Evolutionary conservation across 176 grass and related monocot genomes (phyloP).

Genomic region (Calamus simplicifolius): DNA sequence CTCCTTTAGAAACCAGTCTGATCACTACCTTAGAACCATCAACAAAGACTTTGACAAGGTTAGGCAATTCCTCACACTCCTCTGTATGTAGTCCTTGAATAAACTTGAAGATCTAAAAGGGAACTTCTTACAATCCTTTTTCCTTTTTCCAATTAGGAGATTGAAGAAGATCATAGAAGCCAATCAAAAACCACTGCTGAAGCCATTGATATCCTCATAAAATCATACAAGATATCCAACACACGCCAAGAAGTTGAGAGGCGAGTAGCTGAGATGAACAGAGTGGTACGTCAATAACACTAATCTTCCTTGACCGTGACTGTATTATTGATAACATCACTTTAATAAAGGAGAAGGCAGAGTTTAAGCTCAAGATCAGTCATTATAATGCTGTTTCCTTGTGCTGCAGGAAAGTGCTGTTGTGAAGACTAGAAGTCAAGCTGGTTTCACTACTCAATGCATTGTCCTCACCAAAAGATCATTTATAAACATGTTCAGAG

Average conservation of each 20-base stretch:
- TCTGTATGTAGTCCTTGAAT: too few relatives aligned
- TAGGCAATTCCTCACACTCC: too few relatives aligned
- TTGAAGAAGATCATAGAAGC: constrained; percentile 9
- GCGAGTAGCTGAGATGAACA: constrained; percentile 26
- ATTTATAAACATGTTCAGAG: constrained; percentile 41
- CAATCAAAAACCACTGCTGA: constrained; percentile 25
- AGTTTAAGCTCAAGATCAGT: neutral
- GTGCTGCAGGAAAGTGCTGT: constrained; percentile 22
- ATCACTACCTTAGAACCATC: constrained; percentile 34
- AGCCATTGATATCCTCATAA: constrained; percentile 29
- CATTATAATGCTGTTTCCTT: neutral
- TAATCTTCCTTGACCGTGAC: neutral
- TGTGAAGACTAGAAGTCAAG: constrained; percentile 26
- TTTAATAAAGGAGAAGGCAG: neutral
- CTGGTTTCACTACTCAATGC: constrained; percentile 25
- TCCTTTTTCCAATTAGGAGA: constrained; percentile 9
- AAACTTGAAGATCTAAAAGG: neutral
- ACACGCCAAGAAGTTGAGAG: constrained; percentile 12
- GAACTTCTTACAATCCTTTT: neutral
- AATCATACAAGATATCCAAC: constrained; percentile 16
- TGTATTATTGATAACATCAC: neutral
- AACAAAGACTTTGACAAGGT: constrained; percentile 53
- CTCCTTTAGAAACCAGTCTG: constrained; percentile 29
- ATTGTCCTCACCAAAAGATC: constrained; percentile 45
- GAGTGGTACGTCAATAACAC: constrained; percentile 6